These are phyloP conservation scores for Kentomonas sorsogonicus DNA, from an alignment of 208 protist genomes.

Conservation along the genomic window DNA sequence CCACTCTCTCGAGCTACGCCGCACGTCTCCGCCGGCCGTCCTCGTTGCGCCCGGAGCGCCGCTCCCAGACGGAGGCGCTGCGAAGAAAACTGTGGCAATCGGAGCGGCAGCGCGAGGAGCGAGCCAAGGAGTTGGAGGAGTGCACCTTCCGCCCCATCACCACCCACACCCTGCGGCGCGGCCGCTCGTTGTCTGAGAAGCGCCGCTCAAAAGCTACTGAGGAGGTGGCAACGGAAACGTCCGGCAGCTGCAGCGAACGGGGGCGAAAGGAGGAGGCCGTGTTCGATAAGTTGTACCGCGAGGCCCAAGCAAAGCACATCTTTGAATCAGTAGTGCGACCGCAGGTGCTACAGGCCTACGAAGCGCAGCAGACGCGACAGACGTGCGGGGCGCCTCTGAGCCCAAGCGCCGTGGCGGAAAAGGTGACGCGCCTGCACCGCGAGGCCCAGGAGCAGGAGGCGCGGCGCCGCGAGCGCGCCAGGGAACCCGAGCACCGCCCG, in stretches of 20 bases:
- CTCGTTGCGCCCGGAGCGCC: constrained; percentile 61
- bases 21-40: constrained; percentile 46
- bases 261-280: constrained; percentile 18
- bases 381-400: constrained; percentile 28
- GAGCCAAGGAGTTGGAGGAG: constrained; percentile 50
- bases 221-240: neutral
- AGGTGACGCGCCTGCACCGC: constrained; percentile 19
- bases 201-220: neutral
- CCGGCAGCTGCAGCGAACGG: neutral
- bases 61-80: constrained; percentile 56
- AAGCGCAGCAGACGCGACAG: constrained; percentile 55
- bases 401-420: neutral
- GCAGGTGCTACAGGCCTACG: too few relatives aligned
- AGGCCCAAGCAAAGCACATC: constrained; percentile 41
- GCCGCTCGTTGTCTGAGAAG: constrained; percentile 20
- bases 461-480: constrained; percentile 12
- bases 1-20: constrained; percentile 61
- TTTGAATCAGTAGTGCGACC: constrained; percentile 50
- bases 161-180: constrained; percentile 33
- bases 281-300: constrained; percentile 55
- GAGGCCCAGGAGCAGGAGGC: neutral
- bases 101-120: constrained; percentile 43
- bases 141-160: constrained; percentile 86
- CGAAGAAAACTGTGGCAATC: constrained; percentile 57
- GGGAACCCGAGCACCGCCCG: too few relatives aligned